Evolutionary conservation across 1,139 yeast genomes (phyloP), one percentile per base, ranked within the genome.

Genomic region (Diutina rugosa): DNA sequence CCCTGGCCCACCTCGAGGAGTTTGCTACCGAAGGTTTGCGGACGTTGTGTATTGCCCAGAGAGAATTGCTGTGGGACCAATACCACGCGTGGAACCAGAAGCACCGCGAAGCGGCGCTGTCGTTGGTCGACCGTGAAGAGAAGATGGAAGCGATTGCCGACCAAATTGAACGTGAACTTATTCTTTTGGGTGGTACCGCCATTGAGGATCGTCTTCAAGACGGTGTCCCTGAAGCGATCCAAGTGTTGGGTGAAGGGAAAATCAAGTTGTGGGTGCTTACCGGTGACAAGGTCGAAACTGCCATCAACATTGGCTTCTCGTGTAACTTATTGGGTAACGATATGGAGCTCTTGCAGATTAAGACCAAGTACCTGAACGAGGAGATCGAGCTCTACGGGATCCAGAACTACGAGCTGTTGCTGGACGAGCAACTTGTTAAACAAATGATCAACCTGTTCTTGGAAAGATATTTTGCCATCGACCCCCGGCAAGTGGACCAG

Each of bases 201-300:
- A 93, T 93, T 69, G 99, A 93, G 69, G 99, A 93, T 71, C 79
- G 97, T 64, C 77, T 93, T 59, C 99, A 93, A 72, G 90, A 85
- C 59, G 99, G 98, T 67, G 99, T 93, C 18, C 98, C 99, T 1
- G 95, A 90, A 63, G 81, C 98, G 4, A 93, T 93, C 69, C 86
- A 90, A 10, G 72, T 87, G 54, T 78, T 93, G 58, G 89, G 87
- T 12, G 81, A 85, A 62, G 98, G 97, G 8, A 99, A 99, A 65
- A 87, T 93, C 62, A 93, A 93, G 69, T 75, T 93, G 57, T 93
- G 99, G 99, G 98, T 93, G 47, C 77, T 93, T 58, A 93, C 99
- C 18, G 99, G 99, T 70, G 99, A 93, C 71, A 88, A 91, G 72
- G 95, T 93, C 55, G 99, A 93, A 72, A 93, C 99, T 41, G 99